Percentiles rank a stretch among this genome's conserved stretches.
These are phyloP conservation scores for Metschnikowia bowlesiae DNA, from an alignment of 805 yeast species.

Conservation along the genomic window DNA sequence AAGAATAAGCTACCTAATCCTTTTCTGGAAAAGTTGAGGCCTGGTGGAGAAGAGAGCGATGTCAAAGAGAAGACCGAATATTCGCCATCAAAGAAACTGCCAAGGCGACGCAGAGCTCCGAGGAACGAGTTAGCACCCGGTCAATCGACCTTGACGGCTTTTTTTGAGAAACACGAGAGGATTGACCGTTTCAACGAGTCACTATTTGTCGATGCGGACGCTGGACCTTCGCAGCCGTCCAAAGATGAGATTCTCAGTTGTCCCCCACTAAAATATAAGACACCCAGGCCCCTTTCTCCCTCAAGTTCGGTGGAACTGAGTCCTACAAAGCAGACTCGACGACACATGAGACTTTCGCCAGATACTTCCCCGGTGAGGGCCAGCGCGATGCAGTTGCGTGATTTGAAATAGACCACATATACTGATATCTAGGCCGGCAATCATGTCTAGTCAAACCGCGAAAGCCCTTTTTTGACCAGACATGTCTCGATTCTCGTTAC, in stretches of 20 bases:
- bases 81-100: conserved; percentile 3
- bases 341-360: conserved; percentile 10
- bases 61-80: not conserved
- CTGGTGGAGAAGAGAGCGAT: not conserved
- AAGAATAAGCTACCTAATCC: not conserved
- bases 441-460: no score
- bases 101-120: conserved; percentile 6
- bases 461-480: no score
- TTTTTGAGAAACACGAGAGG: conserved; percentile 8
- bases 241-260: not conserved
- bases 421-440: not conserved
- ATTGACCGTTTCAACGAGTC: conserved; percentile 6
- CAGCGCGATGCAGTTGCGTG: not conserved
- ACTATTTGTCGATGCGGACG: conserved; percentile 12
- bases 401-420: not conserved
- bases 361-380: conserved; percentile 6
- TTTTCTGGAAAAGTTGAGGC: not conserved
- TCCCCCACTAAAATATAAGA: not conserved
- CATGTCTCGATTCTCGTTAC: not conserved
- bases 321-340: conserved; percentile 12
- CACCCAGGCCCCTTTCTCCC: conserved; percentile 1
- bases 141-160: conserved; percentile 17
- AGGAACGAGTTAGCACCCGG: conserved; percentile 14
- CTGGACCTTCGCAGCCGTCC: conserved; percentile 8
- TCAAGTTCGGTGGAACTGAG: conserved; percentile 12